Conservation (phyloP, 2,329 filamentous ascomycete genomes). For the Tolypocladium capitatum region DNA sequence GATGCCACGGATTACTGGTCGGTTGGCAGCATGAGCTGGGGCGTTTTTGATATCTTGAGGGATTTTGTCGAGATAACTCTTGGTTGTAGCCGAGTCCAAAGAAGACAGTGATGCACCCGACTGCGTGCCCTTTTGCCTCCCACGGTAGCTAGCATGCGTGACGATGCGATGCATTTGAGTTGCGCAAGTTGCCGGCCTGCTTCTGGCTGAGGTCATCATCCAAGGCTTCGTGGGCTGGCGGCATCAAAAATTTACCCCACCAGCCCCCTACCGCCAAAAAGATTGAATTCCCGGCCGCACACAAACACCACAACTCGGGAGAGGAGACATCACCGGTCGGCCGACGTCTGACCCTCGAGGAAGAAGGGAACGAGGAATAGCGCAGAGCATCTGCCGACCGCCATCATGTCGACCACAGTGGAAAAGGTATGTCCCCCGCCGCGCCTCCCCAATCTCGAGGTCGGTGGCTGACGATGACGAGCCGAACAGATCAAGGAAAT, state of each 20-base stretch:
- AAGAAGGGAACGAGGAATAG: background rate
- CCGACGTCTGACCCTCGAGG: background rate
- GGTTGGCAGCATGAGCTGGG: conserved; percentile 6
- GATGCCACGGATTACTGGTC: background rate
- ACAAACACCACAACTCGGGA: conserved; percentile 2
- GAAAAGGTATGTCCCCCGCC: conserved; percentile 58
- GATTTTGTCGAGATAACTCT: conserved; percentile 7
- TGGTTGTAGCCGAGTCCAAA: conserved; percentile 2
- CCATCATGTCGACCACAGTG: conserved; percentile 87
- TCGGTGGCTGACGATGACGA: background rate
- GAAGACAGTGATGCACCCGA: conserved; percentile 1
- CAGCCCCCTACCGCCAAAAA: conserved; percentile 13
- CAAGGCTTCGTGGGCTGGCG: conserved; percentile 1
- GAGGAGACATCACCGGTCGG: background rate
- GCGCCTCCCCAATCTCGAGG: background rate
- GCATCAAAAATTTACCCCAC: conserved; percentile 27
- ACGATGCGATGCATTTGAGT: background rate
- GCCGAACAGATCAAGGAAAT: conserved; percentile 75
- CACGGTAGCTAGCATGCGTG: too few relatives aligned
- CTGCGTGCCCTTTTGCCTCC: background rate
- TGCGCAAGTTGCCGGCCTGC: background rate
- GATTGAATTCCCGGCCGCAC: conserved; percentile 1
- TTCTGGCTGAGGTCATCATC: background rate
- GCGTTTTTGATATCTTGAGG: conserved; percentile 6
- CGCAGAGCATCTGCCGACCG: conserved; percentile 5